Conservation (phyloP, 495 filamentous ascomycete species). For the Penicillium longicatenatum region DNA sequence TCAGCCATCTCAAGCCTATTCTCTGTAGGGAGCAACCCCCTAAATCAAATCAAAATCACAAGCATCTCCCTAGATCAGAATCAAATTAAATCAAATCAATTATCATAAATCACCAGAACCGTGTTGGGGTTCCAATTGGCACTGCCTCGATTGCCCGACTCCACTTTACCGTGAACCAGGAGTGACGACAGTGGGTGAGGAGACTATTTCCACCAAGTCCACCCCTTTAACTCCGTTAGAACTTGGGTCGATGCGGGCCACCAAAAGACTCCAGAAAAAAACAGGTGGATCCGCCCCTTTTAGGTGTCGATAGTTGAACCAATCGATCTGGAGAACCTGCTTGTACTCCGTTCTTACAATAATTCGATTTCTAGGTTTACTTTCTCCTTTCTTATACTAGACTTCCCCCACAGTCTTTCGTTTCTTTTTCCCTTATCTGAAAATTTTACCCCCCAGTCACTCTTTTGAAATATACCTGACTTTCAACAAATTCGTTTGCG, state of each 20-base stretch:
- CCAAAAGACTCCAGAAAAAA: neutral
- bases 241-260: slow-evolving; percentile 6
- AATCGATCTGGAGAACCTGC: neutral
- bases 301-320: slow-evolving; percentile 15
- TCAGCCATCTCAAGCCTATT: slow-evolving; percentile 7
- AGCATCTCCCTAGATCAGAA: neutral
- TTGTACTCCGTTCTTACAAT: neutral
- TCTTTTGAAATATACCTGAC: neutral
- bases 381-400: neutral
- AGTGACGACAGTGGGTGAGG: slow-evolving; percentile 1
- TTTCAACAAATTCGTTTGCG: neutral
- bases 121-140: neutral
- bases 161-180: neutral
- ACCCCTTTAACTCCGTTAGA: neutral
- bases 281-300: slow-evolving; percentile 21
- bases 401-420: slow-evolving; percentile 2
- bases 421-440: slow-evolving; percentile 1
- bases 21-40: neutral
- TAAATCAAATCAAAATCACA: neutral
- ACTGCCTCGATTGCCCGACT: neutral
- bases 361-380: neutral
- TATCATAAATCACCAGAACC: neutral
- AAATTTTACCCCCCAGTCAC: neutral
- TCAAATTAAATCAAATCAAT: neutral
- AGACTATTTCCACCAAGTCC: neutral